Evolutionary conservation across 495 filamentous ascomycete genomes (phyloP).

Genomic region (Choiromyces venosus): DNA sequence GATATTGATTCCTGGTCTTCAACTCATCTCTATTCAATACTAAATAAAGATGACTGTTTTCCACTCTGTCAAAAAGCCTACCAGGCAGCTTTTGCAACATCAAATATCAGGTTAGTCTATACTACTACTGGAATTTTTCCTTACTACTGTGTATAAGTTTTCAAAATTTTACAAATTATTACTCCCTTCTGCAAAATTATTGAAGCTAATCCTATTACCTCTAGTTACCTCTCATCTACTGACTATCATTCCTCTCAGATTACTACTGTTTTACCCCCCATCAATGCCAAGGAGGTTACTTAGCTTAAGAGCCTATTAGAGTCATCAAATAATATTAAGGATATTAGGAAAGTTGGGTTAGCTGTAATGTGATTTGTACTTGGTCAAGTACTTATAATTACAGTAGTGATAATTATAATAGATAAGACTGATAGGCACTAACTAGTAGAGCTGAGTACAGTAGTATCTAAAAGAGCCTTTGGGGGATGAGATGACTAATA

Average conservation of each 20-base stretch:
- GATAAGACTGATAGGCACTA: too few species aligned
- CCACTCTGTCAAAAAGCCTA: conserved; percentile 2
- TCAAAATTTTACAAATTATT: conserved; percentile 7
- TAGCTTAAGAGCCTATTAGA: not conserved
- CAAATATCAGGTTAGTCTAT: conserved; percentile 18
- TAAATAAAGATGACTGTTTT: conserved; percentile 16
- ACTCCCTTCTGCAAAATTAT: not conserved
- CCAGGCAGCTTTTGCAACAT: not conserved
- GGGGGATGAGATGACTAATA: too few species aligned
- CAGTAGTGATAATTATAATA: too few species aligned
- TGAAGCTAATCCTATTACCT: not conserved
- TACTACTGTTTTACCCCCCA: not conserved
- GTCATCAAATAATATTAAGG: not conserved
- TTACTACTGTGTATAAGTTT: not conserved
- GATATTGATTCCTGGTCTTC: conserved; percentile 4
- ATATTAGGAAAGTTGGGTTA: not conserved
- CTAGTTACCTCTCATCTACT: fast-evolving
- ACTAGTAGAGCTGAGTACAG: too few species aligned
- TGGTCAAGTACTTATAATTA: too few species aligned
- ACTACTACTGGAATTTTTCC: conserved; percentile 10
- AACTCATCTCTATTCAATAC: not conserved
- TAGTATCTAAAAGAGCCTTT: too few species aligned
- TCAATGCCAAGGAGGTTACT: not conserved
- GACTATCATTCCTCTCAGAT: not conserved
- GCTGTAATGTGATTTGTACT: too few species aligned